Base-by-base conservation (phyloP, 257 asterid genomes). In the Jacaranda copaia region DNA sequence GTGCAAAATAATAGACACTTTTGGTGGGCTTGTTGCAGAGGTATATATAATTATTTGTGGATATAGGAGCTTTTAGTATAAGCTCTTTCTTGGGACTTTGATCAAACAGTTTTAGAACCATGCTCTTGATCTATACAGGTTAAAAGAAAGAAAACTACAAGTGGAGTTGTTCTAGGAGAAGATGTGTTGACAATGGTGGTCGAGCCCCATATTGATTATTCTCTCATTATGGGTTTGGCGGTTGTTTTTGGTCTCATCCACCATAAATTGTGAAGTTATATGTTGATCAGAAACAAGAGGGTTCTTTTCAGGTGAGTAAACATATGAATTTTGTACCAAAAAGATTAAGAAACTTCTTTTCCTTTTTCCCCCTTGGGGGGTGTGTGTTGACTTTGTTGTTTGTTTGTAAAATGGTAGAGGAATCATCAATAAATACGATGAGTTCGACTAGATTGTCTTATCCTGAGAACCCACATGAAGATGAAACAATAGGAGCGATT, bases 141-240 rank as follows among this genome's bases (percentile, higher is more conserved):
- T 4, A 85, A 77, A 20, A 85, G 89, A 71, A 85, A 85, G 80
- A 53, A 56, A 53, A 77, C 78, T 3, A 61, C 49, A 7, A 53
- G 85, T 73, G 87, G 89, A 70, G 83, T 85, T 12, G 78, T 75
- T 49, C 70, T 85, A 1, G 89, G 85, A 52, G 85, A 80, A 74
- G 89, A 85, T 74, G 87, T 85, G 25, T 49, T 80, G 59, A 74
- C 87, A 60, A 80, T 82, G 85, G 85, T 82, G 49, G 89, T 82
- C 16, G 89, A 85, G 80, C 83, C 85, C 14, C 48, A 85, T 43
- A 60, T 77, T 67, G 87, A 85, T 72, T 85, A 82, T 36, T 85
- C 80, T 60, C 76, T 82, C 2, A 51, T 85, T 20, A 71, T 80
- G 80, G 87, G 78, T n/a, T 75, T 85, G 19, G 83, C 80, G 49